phyloP scores from a whole-genome alignment of 106 monocot genomes.

The Xerophyta viscosa region DNA sequence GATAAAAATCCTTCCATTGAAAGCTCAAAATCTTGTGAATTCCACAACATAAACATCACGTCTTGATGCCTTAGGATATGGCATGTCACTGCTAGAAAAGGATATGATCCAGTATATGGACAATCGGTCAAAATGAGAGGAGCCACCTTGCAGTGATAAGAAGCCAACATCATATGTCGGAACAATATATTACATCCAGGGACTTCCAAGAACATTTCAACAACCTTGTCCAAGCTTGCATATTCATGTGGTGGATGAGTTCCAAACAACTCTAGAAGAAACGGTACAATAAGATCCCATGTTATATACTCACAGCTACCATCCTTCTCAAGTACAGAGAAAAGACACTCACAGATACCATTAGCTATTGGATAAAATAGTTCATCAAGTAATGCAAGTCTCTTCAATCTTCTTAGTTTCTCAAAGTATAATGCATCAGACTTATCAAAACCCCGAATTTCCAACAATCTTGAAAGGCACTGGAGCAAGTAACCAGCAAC shows the following conservation, averaged over 20 bases:
- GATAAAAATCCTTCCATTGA: slow-evolving; percentile 83
- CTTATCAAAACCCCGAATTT: slow-evolving; percentile 54
- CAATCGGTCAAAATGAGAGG: slow-evolving; percentile 74
- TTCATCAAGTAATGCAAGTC: slow-evolving; percentile 53
- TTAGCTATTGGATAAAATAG: slow-evolving; percentile 53
- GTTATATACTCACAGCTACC: slow-evolving; percentile 56
- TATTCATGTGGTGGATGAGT: slow-evolving; percentile 62
- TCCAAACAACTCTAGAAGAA: slow-evolving; percentile 57
- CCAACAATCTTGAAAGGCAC: slow-evolving; percentile 66
- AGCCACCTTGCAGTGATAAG: slow-evolving; percentile 60
- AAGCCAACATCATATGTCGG: slow-evolving; percentile 55
- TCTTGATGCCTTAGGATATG: slow-evolving; percentile 61
- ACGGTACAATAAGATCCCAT: slow-evolving; percentile 44
- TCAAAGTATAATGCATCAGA: slow-evolving; percentile 61
- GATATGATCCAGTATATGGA: slow-evolving; percentile 83
- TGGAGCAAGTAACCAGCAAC: slow-evolving; percentile 54
- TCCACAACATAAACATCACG: slow-evolving; percentile 79
- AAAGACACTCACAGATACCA: slow-evolving; percentile 76
- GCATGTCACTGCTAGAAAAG: slow-evolving; percentile 71
- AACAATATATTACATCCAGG: slow-evolving; percentile 41
- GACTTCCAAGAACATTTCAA: slow-evolving; percentile 68
- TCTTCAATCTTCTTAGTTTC: slow-evolving; percentile 67
- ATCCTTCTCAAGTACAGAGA: slow-evolving; percentile 22
- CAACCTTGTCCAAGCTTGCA: slow-evolving; percentile 38
- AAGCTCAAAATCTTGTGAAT: slow-evolving; percentile 52